Percentiles rank a stretch among this genome's conserved stretches.
These are phyloP conservation scores for Coemansia sp. DNA, from an alignment of 192 early-diverging fungal genomes.

Conservation along the genomic window DNA sequence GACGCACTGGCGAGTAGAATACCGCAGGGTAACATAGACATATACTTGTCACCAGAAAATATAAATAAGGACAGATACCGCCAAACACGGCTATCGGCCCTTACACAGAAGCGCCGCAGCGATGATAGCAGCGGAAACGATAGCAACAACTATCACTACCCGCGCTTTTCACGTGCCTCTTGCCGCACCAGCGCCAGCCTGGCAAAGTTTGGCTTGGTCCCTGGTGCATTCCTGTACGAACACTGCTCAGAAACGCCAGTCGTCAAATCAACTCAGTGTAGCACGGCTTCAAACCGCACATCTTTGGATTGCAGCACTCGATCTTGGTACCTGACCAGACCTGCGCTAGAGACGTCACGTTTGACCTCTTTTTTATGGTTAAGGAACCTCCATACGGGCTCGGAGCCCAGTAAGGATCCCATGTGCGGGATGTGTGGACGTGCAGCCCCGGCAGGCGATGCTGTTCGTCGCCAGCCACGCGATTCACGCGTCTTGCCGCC, in stretches of 20 bases:
- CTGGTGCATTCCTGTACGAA: conserved; percentile 24
- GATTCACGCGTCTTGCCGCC: not conserved
- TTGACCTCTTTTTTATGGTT: not conserved
- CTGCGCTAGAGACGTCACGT: not conserved
- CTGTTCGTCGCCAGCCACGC: not conserved
- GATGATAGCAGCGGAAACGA: not conserved
- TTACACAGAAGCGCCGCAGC: conserved; percentile 3
- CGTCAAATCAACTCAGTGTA: not conserved
- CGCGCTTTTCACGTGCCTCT: conserved; percentile 8
- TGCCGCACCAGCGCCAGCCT: conserved; percentile 10
- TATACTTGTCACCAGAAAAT: not conserved
- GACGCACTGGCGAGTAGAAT: not conserved
- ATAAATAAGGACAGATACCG: not conserved
- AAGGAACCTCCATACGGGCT: not conserved
- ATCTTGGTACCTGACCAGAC: not conserved
- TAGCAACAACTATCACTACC: not conserved
- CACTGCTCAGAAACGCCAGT: conserved; percentile 16
- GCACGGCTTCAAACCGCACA: not conserved
- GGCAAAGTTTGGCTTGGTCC: conserved; percentile 33
- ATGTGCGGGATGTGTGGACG: not conserved
- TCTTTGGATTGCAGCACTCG: not conserved
- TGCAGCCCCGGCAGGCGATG: not conserved
- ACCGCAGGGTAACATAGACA: not conserved
- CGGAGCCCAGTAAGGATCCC: not conserved
- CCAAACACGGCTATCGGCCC: not conserved